phyloP scores from a whole-genome alignment of 768 basidiomycete genomes.

The Boletus insuetus region DNA sequence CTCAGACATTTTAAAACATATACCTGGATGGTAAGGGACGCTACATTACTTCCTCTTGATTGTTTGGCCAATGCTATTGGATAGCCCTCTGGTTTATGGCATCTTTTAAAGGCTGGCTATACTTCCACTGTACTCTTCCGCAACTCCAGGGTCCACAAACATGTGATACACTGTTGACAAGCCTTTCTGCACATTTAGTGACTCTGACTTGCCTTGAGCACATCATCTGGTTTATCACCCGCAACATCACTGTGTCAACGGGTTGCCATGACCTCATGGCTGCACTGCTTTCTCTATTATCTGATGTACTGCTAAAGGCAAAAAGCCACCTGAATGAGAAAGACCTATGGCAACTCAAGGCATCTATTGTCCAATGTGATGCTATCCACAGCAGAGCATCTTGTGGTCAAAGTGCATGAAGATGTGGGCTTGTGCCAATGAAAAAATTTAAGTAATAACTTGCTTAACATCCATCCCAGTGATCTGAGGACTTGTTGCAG shows the following conservation, averaged over 20 bases:
- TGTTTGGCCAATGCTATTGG: background rate
- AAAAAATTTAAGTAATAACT: background rate
- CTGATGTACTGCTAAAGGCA: conserved; percentile 35
- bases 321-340: conserved; percentile 22
- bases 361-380: conserved; percentile 35
- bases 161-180: conserved; percentile 36
- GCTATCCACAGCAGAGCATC: conserved; percentile 33
- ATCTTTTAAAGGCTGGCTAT: conserved; percentile 48
- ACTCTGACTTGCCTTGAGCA: conserved; percentile 33
- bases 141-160: conserved; percentile 18
- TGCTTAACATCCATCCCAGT: conserved; percentile 32
- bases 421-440: conserved; percentile 27
- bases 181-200: conserved; percentile 27
- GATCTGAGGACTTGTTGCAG: conserved; percentile 39
- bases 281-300: conserved; percentile 40
- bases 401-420: conserved; percentile 29
- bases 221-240: conserved; percentile 38
- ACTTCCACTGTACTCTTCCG: conserved; percentile 32
- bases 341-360: conserved; percentile 40
- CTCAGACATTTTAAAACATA: conserved; percentile 15
- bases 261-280: conserved; percentile 21
- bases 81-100: conserved; percentile 13
- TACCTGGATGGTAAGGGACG: conserved; percentile 29
- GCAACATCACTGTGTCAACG: conserved; percentile 28
- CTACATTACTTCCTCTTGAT: background rate